Evolutionary conservation across 2,329 filamentous ascomycete genomes (phyloP).

Genomic region (Geosmithia morbida): DNA sequence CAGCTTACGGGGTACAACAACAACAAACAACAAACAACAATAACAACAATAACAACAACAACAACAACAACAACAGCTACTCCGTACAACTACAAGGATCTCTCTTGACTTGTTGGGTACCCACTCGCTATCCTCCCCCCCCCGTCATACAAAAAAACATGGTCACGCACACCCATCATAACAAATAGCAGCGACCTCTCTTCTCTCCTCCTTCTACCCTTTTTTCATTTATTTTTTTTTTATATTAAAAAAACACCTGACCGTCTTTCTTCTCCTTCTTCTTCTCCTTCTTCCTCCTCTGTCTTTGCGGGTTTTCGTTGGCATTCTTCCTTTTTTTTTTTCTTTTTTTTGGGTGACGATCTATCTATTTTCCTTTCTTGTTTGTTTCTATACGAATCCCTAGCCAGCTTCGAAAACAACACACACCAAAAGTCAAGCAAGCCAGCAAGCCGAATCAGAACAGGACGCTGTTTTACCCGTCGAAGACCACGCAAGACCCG

Average conservation of each 20-base stretch:
- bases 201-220: not conserved
- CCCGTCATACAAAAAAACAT: not conserved
- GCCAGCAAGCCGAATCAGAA: not conserved
- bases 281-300: not conserved
- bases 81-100: no score
- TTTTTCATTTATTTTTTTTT: not conserved
- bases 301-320: no score
- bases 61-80: not conserved
- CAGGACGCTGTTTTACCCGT: no score
- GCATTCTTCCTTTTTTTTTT: no score
- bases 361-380: no score
- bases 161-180: not conserved
- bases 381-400: no score
- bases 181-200: not conserved
- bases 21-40: no score
- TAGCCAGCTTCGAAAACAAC: not conserved
- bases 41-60: no score
- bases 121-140: not conserved
- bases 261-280: not conserved
- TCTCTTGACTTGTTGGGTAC: no score
- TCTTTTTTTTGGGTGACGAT: no score
- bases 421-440: not conserved
- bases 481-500: no score
- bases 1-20: no score
- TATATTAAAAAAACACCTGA: not conserved